Conservation (phyloP, 768 basidiomycete species). For the Trametopsis cervina region DNA sequence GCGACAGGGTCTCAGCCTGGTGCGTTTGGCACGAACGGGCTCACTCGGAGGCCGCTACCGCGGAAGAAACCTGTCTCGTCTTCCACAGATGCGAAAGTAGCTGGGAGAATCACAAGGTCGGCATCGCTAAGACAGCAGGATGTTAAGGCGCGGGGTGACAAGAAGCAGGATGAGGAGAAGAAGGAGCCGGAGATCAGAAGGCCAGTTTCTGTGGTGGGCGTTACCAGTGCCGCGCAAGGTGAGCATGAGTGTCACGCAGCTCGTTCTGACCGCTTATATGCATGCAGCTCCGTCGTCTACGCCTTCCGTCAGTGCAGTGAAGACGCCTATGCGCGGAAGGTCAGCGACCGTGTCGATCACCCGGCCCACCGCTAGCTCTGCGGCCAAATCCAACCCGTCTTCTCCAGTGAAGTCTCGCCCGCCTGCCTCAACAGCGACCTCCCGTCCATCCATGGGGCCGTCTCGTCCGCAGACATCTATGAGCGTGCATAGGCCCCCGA, state of each 20-base stretch:
- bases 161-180: background rate
- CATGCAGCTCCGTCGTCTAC: slow-evolving; percentile 1
- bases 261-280: background rate
- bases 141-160: slow-evolving; percentile 1
- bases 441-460: background rate
- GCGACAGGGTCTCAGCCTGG: too few relatives aligned
- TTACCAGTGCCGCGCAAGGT: too few relatives aligned
- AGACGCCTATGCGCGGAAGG: slow-evolving; percentile 5
- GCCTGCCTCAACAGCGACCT: background rate
- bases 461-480: slow-evolving; percentile 3
- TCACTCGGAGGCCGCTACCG: background rate
- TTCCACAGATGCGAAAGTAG: slow-evolving; percentile 1
- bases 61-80: background rate
- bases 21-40: background rate
- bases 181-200: background rate
- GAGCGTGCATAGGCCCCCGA: slow-evolving; percentile 4
- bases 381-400: slow-evolving; percentile 10
- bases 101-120: slow-evolving; percentile 10
- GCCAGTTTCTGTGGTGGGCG: background rate
- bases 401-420: slow-evolving; percentile 12
- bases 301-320: background rate
- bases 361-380: slow-evolving; percentile 15
- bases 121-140: slow-evolving; percentile 12
- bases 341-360: slow-evolving; percentile 8
- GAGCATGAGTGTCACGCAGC: background rate